Evolutionary conservation across 345 rosid genomes (phyloP).

Genomic region (Raphanus sativus): DNA sequence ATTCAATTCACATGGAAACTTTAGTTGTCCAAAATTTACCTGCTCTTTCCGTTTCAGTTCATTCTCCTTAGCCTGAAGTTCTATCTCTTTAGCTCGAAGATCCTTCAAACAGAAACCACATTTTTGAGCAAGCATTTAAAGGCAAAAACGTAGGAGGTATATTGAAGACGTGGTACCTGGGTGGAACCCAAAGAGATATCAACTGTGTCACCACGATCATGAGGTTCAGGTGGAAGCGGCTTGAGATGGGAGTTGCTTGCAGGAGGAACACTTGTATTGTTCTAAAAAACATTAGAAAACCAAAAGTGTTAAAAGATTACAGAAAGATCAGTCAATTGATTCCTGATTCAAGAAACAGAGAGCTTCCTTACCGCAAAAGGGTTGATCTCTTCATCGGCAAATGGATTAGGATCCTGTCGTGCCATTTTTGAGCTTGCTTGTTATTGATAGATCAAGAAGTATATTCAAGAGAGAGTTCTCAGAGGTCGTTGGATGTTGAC

Average conservation of each 20-base stretch:
- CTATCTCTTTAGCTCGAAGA: slow-evolving; percentile 84
- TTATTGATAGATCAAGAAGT: slow-evolving; percentile 19
- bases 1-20: slow-evolving; percentile 14
- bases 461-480: neutral
- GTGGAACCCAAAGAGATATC: slow-evolving; percentile 83
- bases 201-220: slow-evolving; percentile 88
- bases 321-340: slow-evolving; percentile 1
- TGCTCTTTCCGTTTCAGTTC: slow-evolving; percentile 82
- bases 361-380: slow-evolving; percentile 71
- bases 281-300: slow-evolving; percentile 45
- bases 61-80: slow-evolving; percentile 94
- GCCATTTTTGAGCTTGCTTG: slow-evolving; percentile 49
- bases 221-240: slow-evolving; percentile 95
- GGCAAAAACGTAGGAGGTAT: neutral
- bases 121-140: slow-evolving; percentile 9
- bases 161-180: slow-evolving; percentile 43
- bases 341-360: neutral
- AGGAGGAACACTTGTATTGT: slow-evolving; percentile 68
- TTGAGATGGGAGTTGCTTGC: slow-evolving; percentile 77
- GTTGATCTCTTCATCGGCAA: slow-evolving; percentile 83
- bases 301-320: slow-evolving; percentile 21
- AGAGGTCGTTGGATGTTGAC: slow-evolving; percentile 6
- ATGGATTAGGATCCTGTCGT: slow-evolving; percentile 70
- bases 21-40: slow-evolving; percentile 42
- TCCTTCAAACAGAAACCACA: slow-evolving; percentile 50